These are phyloP conservation scores for Lactarius sp. DNA, from an alignment of 768 basidiomycete genomes.

Conservation along the genomic window DNA sequence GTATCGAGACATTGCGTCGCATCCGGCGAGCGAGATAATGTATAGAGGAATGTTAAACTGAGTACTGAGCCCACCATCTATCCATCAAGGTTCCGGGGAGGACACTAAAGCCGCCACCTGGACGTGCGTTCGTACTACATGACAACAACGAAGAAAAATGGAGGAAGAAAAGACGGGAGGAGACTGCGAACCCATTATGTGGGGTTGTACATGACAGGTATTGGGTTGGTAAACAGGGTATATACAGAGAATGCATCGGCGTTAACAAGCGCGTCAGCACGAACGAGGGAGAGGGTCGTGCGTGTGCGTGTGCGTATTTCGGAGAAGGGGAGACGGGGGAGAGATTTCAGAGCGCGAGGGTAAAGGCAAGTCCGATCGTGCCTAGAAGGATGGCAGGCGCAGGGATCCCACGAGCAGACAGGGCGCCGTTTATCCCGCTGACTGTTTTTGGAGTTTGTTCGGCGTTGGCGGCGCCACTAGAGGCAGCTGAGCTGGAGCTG, in stretches of 20 bases:
- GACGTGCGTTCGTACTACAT: background rate
- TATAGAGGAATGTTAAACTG: no score
- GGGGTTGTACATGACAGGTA: background rate
- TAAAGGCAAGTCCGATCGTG: background rate
- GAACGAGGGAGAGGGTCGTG: background rate
- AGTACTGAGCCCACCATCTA: background rate
- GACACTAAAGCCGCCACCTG: background rate
- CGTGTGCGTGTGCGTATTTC: background rate
- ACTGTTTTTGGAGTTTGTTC: background rate
- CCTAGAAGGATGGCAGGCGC: constrained; percentile 5
- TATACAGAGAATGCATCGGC: constrained; percentile 3
- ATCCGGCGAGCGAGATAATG: background rate
- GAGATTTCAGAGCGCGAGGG: constrained; percentile 7
- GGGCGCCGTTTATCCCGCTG: background rate
- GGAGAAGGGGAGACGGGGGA: no score
- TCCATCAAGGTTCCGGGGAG: background rate
- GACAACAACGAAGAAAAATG: background rate
- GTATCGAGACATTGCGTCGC: background rate
- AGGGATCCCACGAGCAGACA: background rate
- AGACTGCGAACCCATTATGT: background rate
- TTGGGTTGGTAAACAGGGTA: background rate
- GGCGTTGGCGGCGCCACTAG: background rate
- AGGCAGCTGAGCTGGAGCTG: background rate
- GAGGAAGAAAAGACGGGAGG: background rate
- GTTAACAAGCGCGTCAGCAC: background rate